These are phyloP conservation scores for Cryptococcus amylolentus DNA, from an alignment of 1,284 basidiomycete species.

Conservation along the genomic window DNA sequence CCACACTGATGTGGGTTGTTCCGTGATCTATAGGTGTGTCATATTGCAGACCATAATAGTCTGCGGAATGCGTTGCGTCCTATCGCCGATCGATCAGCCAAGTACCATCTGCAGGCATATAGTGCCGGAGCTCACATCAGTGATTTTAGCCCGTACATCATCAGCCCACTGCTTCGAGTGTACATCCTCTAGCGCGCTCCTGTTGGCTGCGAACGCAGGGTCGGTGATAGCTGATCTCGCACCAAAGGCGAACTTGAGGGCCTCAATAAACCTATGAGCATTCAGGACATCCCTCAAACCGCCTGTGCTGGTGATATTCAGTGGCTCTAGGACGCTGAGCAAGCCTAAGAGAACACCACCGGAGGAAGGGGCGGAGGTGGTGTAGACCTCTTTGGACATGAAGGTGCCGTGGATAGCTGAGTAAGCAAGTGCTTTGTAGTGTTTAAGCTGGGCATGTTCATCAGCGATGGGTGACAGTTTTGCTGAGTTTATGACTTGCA, in stretches of 20 bases:
- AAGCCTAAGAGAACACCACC: constrained; percentile 45
- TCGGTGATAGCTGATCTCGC: constrained; percentile 72
- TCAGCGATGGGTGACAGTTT: background rate
- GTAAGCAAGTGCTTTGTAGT: constrained; percentile 67
- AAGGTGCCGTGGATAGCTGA: constrained; percentile 74
- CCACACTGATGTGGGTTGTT: constrained; percentile 79
- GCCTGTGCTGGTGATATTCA: constrained; percentile 29
- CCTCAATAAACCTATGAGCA: constrained; percentile 52
- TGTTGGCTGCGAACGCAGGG: constrained; percentile 55
- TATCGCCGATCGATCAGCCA: constrained; percentile 40
- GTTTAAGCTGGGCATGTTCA: constrained; percentile 20
- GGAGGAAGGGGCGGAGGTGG: constrained; percentile 72
- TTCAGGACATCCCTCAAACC: constrained; percentile 26
- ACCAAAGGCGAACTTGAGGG: constrained; percentile 53
- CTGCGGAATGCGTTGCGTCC: constrained; percentile 71
- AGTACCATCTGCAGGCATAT: too few species aligned
- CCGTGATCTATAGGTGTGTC: constrained; percentile 78
- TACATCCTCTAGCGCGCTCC: constrained; percentile 61
- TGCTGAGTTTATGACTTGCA: constrained; percentile 19
- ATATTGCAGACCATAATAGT: constrained; percentile 79
- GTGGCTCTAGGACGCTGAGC: constrained; percentile 43
- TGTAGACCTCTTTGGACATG: constrained; percentile 73
- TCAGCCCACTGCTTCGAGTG: constrained; percentile 67
- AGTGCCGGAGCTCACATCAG: constrained; percentile 58
- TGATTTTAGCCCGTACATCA: constrained; percentile 63